Evolutionary conservation across 208 protist species (phyloP).

Genomic region (Kentomonas sorsogonicus): DNA sequence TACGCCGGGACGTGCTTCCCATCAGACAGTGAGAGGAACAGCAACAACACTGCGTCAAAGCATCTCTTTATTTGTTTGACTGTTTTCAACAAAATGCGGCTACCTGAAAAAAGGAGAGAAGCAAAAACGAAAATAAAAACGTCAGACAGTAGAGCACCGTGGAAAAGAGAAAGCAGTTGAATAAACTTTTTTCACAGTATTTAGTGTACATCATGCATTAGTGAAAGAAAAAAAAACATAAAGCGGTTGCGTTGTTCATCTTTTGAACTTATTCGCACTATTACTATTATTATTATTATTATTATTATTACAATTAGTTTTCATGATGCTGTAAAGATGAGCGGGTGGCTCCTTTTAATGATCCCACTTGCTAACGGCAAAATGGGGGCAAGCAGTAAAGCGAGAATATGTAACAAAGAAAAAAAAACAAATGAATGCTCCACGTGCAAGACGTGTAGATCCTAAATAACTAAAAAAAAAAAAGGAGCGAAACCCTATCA

Average conservation of each 20-base stretch:
- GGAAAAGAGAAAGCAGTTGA: not conserved
- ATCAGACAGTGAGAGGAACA: constrained; percentile 2
- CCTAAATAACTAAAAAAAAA: constrained; percentile 9
- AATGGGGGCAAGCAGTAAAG: no score
- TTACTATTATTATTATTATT: no score
- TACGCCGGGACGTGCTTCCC: no score
- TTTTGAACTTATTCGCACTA: no score
- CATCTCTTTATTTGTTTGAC: not conserved
- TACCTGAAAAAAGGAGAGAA: not conserved
- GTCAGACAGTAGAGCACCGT: not conserved
- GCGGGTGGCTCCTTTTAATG: no score
- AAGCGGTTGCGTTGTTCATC: no score
- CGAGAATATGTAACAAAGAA: not conserved
- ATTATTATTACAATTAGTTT: no score
- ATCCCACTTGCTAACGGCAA: no score
- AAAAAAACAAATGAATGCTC: not conserved
- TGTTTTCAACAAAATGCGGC: not conserved
- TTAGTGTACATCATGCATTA: not conserved
- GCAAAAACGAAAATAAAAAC: not conserved
- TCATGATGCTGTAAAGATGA: no score
- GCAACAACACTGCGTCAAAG: not conserved
- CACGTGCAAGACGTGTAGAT: not conserved
- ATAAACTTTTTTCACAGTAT: not conserved
- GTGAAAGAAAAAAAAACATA: constrained; percentile 10
- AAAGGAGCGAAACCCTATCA: constrained; percentile 4